Evolutionary conservation across 495 filamentous ascomycete genomes (phyloP).

Genomic region (Usnea hakonensis): DNA sequence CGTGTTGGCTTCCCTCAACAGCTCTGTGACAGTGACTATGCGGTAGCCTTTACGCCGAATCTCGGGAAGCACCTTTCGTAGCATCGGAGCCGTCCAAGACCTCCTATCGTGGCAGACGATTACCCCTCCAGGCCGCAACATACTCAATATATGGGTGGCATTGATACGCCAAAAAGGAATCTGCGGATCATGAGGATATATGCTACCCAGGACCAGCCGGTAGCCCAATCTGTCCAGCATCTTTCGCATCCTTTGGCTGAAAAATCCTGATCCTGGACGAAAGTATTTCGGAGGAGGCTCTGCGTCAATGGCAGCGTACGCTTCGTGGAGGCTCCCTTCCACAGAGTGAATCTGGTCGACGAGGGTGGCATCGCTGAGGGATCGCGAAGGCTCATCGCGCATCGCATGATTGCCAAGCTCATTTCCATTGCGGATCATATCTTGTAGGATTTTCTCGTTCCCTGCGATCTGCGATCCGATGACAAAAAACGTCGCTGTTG

Average conservation of each 20-base stretch:
- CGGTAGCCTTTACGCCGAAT: constrained; percentile 58
- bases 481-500: constrained; percentile 68
- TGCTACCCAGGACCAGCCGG: constrained; percentile 63
- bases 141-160: constrained; percentile 70
- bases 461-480: constrained; percentile 67
- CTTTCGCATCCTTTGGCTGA: constrained; percentile 56
- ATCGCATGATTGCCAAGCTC: constrained; percentile 82
- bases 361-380: constrained; percentile 32
- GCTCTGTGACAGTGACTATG: constrained; percentile 57
- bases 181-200: constrained; percentile 84
- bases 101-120: constrained; percentile 79
- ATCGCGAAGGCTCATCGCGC: constrained; percentile 65
- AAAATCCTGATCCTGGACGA: constrained; percentile 75
- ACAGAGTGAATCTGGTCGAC: constrained; percentile 35
- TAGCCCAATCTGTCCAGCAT: constrained; percentile 51
- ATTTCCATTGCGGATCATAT: constrained; percentile 55
- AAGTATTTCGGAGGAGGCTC: constrained; percentile 52
- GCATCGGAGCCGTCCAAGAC: constrained; percentile 69
- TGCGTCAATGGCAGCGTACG: constrained; percentile 40
- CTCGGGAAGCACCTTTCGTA: constrained; percentile 61
- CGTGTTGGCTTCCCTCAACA: constrained; percentile 39
- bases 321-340: constrained; percentile 42
- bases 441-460: constrained; percentile 48
- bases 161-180: constrained; percentile 60
- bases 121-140: constrained; percentile 65